Evolutionary conservation across 2,329 filamentous ascomycete genomes (phyloP).

Genomic region (Hymenoscyphus occultus): DNA sequence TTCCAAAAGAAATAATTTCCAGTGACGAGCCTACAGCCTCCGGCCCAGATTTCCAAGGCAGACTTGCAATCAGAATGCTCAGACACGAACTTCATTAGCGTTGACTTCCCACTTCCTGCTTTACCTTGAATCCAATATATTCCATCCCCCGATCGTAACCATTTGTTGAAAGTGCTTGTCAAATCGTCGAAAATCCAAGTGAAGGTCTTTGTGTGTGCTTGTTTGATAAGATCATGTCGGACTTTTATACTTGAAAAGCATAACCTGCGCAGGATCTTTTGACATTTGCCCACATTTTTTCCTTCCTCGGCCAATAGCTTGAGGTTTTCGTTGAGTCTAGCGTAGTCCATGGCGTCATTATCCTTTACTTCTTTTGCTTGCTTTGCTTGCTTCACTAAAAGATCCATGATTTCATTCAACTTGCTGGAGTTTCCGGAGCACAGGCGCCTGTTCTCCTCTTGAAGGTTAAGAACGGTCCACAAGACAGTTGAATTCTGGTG

Average conservation of each 20-base stretch:
- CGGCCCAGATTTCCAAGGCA: conserved; percentile 32
- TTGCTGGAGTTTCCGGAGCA: not conserved
- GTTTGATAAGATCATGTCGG: not conserved
- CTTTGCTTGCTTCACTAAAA: not conserved
- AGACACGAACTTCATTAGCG: conserved; percentile 8
- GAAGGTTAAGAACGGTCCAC: not conserved
- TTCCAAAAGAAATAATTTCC: conserved; percentile 48
- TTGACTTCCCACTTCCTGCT: conserved; percentile 15
- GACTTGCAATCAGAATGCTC: not conserved
- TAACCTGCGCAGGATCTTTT: not conserved
- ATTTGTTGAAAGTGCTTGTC: conserved; percentile 1
- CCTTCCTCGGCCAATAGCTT: not conserved
- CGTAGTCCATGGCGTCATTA: not conserved
- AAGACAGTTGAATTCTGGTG: not conserved
- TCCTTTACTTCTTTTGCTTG: not conserved
- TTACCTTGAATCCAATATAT: conserved; percentile 22
- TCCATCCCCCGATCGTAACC: conserved; percentile 8
- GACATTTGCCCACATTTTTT: not conserved
- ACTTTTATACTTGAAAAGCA: not conserved
- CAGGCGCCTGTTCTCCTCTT: not conserved
- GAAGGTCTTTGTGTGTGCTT: not conserved
- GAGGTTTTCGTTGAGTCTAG: not conserved
- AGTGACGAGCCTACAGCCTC: conserved; percentile 21
- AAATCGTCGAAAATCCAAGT: not conserved
- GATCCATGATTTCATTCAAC: not conserved